Evolutionary conservation across 768 basidiomycete species (phyloP).

Genomic region (Crucibulum laeve): DNA sequence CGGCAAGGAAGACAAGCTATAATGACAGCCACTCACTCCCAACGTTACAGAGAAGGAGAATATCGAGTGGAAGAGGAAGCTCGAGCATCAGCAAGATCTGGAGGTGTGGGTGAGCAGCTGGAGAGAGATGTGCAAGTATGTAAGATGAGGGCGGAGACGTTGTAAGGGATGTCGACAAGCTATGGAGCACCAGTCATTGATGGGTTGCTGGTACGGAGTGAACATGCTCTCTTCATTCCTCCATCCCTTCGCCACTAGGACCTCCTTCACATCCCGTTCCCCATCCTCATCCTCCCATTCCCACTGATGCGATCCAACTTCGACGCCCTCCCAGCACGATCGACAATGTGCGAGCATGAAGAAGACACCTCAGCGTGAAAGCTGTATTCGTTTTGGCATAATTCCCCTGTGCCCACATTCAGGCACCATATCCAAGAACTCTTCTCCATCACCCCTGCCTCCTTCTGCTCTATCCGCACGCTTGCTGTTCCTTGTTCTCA

Average conservation of each 20-base stretch:
- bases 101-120: slow-evolving; percentile 42
- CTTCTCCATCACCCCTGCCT: slow-evolving; percentile 57
- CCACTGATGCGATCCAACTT: no score
- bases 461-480: slow-evolving; percentile 50
- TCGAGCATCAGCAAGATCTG: slow-evolving; percentile 60
- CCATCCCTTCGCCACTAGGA: no score
- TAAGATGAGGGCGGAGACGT: slow-evolving; percentile 41
- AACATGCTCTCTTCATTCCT: no score
- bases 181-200: neutral
- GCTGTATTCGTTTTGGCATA: no score
- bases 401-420: no score
- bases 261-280: no score
- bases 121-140: slow-evolving; percentile 49
- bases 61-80: slow-evolving; percentile 77
- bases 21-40: slow-evolving; percentile 27
- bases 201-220: neutral
- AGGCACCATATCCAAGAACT: no score
- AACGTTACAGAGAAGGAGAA: slow-evolving; percentile 51
- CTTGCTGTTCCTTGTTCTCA: slow-evolving; percentile 68
- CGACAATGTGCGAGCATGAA: no score
- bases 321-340: no score
- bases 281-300: no score
- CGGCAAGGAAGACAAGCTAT: slow-evolving; percentile 42
- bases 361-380: no score
- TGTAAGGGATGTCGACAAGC: slow-evolving; percentile 35